Evolutionary conservation across 2,329 filamentous ascomycete species (phyloP).

Genomic region (Colletotrichum tamarilloi): DNA sequence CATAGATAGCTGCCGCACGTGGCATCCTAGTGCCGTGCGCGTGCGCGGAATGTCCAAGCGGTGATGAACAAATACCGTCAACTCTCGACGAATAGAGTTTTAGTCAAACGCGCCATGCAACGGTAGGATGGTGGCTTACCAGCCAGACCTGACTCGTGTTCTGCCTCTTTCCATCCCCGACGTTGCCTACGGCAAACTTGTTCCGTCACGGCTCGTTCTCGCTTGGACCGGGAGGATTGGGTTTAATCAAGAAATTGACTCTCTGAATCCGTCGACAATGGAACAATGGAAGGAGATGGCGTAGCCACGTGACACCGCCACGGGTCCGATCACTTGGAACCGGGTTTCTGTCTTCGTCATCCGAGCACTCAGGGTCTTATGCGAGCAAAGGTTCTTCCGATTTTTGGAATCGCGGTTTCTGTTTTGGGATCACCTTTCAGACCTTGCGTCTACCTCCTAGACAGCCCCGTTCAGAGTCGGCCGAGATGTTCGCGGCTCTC

Average conservation of each 20-base stretch:
- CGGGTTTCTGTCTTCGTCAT: neutral
- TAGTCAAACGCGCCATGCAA: slow-evolving; percentile 30
- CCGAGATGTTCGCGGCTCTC: too few relatives aligned
- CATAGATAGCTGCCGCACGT: slow-evolving; percentile 9
- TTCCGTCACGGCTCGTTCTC: neutral
- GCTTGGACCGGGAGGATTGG: neutral
- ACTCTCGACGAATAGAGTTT: slow-evolving; percentile 15
- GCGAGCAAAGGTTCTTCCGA: neutral
- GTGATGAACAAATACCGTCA: neutral
- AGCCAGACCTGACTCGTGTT: slow-evolving; percentile 10
- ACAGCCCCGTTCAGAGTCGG: neutral
- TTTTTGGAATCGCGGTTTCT: neutral
- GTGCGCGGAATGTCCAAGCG: slow-evolving; percentile 16
- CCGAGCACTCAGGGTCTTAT: neutral
- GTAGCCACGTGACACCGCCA: neutral
- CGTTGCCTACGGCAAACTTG: neutral
- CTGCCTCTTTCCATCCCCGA: too few relatives aligned
- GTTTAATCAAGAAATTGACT: neutral
- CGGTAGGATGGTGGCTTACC: neutral
- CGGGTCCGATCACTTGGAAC: neutral
- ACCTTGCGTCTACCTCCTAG: neutral
- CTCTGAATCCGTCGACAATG: neutral
- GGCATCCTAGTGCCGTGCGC: neutral
- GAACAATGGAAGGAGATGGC: neutral
- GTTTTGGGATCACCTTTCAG: neutral